A percentile compares a stretch with the other conserved stretches of the same genome.
Evolutionary conservation across 345 rosid species (phyloP).

Genomic region (Odontarrhena argentea): DNA sequence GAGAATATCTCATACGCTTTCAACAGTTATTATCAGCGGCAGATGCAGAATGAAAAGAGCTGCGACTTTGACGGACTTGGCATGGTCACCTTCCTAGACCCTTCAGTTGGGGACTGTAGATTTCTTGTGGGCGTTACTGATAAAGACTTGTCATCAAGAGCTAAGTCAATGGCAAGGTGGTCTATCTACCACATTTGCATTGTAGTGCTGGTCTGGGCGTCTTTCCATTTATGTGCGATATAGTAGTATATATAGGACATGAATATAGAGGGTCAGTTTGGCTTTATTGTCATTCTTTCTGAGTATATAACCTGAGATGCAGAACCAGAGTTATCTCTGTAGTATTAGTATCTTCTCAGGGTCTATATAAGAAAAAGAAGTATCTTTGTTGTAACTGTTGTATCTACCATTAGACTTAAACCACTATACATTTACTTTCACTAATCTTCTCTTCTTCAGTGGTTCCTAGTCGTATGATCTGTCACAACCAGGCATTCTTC

Average conservation of each 20-base stretch:
- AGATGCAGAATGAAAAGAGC: constrained; percentile 75
- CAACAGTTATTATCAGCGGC: constrained; percentile 93
- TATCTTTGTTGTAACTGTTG: constrained; percentile 10
- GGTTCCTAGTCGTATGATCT: background rate
- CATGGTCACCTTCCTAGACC: constrained; percentile 80
- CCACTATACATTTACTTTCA: background rate
- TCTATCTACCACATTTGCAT: constrained; percentile 40
- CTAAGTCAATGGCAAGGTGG: constrained; percentile 40
- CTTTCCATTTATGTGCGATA: constrained; percentile 44
- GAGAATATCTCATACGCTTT: constrained; percentile 90
- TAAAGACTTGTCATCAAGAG: constrained; percentile 44
- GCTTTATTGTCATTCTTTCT: constrained; percentile 13
- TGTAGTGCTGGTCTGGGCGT: constrained; percentile 44
- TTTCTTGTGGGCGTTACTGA: constrained; percentile 90
- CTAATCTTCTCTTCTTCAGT: background rate
- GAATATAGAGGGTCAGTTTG: constrained; percentile 10
- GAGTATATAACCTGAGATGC: constrained; percentile 15
- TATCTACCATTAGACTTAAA: background rate
- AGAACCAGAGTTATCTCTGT: constrained; percentile 12
- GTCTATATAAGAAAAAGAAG: background rate
- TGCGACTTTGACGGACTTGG: constrained; percentile 93
- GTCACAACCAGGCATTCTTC: background rate
- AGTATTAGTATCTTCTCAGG: constrained; percentile 1
- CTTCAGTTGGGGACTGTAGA: constrained; percentile 84
- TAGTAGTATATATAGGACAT: constrained; percentile 13